Evolutionary conservation across 176 grass and related monocot genomes (phyloP).

Genomic region (Juncus inflexus): DNA sequence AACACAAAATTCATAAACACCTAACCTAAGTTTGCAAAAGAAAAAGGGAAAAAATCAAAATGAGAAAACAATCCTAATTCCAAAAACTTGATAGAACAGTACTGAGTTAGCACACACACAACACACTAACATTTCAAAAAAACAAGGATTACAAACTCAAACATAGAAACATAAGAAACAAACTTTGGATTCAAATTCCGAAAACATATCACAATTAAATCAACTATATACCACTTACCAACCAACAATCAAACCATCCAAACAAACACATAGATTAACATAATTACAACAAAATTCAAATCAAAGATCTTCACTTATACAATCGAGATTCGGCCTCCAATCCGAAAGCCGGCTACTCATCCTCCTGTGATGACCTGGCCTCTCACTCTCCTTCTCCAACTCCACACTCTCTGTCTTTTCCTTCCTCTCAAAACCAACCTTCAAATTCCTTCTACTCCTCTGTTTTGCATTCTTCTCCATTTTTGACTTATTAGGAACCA

Average conservation of each 20-base stretch:
- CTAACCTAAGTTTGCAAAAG: not conserved
- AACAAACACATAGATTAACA: not conserved
- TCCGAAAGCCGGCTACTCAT: conserved; percentile 28
- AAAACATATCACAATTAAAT: conserved; percentile 17
- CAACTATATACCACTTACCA: conserved; percentile 17
- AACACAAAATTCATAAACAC: conserved; percentile 4
- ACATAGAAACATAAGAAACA: conserved; percentile 6
- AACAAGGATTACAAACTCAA: conserved; percentile 27
- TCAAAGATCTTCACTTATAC: conserved; percentile 67
- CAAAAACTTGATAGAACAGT: conserved; percentile 17
- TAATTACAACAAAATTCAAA: conserved; percentile 10
- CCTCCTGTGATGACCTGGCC: conserved; percentile 36
- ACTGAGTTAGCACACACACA: not conserved
- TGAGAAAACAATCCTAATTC: conserved; percentile 16
- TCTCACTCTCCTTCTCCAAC: conserved; percentile 27
- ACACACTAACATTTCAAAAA: conserved; percentile 27
- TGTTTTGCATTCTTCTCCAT: conserved; percentile 29
- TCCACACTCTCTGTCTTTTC: not conserved
- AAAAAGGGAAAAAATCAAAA: not conserved
- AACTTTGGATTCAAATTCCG: conserved; percentile 6
- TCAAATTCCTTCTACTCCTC: conserved; percentile 22
- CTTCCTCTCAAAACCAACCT: not conserved
- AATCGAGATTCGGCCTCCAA: conserved; percentile 76
- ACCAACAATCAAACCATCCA: conserved; percentile 5
- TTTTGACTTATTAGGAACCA: conserved; percentile 56